phyloP scores from a whole-genome alignment of 495 filamentous ascomycete genomes.

The Xeromyces bisporus region DNA sequence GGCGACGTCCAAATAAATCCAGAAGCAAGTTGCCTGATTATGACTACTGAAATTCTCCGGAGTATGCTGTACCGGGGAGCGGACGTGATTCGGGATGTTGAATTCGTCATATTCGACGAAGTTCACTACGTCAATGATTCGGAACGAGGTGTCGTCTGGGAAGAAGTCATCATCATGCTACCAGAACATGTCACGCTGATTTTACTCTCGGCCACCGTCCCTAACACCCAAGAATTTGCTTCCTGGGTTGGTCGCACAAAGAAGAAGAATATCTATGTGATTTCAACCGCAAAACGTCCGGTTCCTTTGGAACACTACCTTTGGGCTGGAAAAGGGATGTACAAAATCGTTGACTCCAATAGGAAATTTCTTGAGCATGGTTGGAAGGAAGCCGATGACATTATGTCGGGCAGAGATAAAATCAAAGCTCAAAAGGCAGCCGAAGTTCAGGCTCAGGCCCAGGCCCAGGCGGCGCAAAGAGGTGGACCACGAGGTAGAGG shows the following conservation, averaged over 20 bases:
- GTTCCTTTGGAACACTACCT: slow-evolving; percentile 92
- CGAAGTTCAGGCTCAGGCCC: slow-evolving; percentile 28
- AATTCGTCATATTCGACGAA: slow-evolving; percentile 98
- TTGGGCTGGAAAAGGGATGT: slow-evolving; percentile 81
- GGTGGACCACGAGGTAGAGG: slow-evolving; percentile 33
- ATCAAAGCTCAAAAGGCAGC: slow-evolving; percentile 38
- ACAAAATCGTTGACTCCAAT: slow-evolving; percentile 84
- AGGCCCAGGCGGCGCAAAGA: slow-evolving; percentile 33
- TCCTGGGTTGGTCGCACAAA: slow-evolving; percentile 98
- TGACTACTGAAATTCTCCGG: slow-evolving; percentile 95
- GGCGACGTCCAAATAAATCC: slow-evolving; percentile 97
- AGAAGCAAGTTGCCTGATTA: slow-evolving; percentile 94
- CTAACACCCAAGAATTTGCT: slow-evolving; percentile 93
- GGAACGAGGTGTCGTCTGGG: slow-evolving; percentile 97
- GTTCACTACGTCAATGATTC: slow-evolving; percentile 97
- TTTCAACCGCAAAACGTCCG: slow-evolving; percentile 88
- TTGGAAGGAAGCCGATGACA: slow-evolving; percentile 86
- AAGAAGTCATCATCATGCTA: slow-evolving; percentile 99
- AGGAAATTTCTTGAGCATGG: slow-evolving; percentile 80
- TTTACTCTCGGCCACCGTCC: slow-evolving; percentile 86
- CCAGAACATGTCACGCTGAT: slow-evolving; percentile 93
- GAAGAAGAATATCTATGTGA: slow-evolving; percentile 97
- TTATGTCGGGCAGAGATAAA: slow-evolving; percentile 70
- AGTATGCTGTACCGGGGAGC: slow-evolving; percentile 98
- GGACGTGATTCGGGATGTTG: slow-evolving; percentile 90